A percentile compares a stretch with the other conserved stretches of the same genome.
Evolutionary conservation across 2,329 filamentous ascomycete species (phyloP).

Genomic region (Tolypocladium amazonense): DNA sequence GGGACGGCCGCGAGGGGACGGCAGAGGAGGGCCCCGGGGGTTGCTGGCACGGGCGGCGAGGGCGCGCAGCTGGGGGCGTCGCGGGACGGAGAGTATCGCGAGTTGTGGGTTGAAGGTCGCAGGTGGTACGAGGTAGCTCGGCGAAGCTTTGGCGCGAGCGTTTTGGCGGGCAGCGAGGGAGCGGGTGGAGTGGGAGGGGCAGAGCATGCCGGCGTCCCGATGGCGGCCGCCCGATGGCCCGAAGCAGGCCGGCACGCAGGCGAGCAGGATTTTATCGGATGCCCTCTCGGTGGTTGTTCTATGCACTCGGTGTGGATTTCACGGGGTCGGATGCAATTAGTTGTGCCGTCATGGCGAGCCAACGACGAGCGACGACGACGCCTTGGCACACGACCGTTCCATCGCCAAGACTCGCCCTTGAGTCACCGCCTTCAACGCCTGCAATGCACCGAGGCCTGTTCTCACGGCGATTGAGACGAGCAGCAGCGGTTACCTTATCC

Average conservation of each 20-base stretch:
- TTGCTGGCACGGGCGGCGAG: not conserved
- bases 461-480: not conserved
- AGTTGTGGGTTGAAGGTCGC: not conserved
- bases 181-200: not conserved
- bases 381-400: not conserved
- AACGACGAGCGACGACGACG: no score
- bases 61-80: not conserved
- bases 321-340: not conserved
- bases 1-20: not conserved
- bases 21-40: not conserved
- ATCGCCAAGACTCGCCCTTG: not conserved
- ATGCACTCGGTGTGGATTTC: no score
- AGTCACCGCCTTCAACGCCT: not conserved
- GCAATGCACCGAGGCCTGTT: not conserved
- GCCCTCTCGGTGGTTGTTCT: not conserved
- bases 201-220: not conserved
- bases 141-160: not conserved
- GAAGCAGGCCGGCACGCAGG: not conserved
- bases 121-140: not conserved
- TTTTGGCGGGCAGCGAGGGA: not conserved
- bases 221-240: conserved; percentile 1
- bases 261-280: no score
- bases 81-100: not conserved
- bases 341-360: not conserved
- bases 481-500: no score